These are phyloP conservation scores for Blastocystis sp. DNA, from an alignment of 352 stramenopile genomes.

Conservation along the genomic window DNA sequence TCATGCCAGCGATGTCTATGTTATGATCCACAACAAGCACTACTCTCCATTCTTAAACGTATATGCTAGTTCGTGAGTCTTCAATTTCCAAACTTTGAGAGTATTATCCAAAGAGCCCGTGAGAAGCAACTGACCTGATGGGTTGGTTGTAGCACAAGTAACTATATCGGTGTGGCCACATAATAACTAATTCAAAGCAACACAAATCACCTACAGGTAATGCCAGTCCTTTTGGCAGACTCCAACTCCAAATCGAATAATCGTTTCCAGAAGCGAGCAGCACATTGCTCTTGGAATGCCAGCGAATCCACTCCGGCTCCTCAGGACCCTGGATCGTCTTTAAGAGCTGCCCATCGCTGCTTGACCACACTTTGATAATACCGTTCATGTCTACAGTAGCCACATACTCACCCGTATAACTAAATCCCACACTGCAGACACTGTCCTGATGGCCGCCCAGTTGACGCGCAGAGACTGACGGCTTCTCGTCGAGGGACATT, in stretches of 20 bases:
- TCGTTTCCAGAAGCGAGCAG: constrained; percentile 42
- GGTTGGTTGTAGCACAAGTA: neutral
- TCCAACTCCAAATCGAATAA: constrained; percentile 37
- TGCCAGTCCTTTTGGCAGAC: neutral
- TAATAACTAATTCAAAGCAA: neutral
- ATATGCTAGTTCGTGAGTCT: constrained; percentile 17
- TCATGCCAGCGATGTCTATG: constrained; percentile 43
- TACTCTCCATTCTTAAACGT: constrained; percentile 32
- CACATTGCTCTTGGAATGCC: constrained; percentile 6
- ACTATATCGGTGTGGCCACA: constrained; percentile 40
- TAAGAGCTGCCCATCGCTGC: neutral
- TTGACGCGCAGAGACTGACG: neutral
- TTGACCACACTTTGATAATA: constrained; percentile 14
- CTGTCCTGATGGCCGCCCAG: neutral
- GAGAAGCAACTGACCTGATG: constrained; percentile 33
- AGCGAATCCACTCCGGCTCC: constrained; percentile 34
- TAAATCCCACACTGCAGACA: constrained; percentile 8
- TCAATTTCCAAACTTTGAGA: constrained; percentile 44
- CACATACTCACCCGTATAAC: neutral
- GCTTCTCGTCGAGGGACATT: neutral
- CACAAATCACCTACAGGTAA: neutral
- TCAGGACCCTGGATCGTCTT: constrained; percentile 27
- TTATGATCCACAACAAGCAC: neutral
- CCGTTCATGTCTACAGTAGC: constrained; percentile 47
- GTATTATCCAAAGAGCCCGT: constrained; percentile 48